Percentiles rank a stretch among this genome's conserved stretches.
These are phyloP conservation scores for Amanita subjunquillea DNA, from an alignment of 768 basidiomycete genomes.

Conservation along the genomic window DNA sequence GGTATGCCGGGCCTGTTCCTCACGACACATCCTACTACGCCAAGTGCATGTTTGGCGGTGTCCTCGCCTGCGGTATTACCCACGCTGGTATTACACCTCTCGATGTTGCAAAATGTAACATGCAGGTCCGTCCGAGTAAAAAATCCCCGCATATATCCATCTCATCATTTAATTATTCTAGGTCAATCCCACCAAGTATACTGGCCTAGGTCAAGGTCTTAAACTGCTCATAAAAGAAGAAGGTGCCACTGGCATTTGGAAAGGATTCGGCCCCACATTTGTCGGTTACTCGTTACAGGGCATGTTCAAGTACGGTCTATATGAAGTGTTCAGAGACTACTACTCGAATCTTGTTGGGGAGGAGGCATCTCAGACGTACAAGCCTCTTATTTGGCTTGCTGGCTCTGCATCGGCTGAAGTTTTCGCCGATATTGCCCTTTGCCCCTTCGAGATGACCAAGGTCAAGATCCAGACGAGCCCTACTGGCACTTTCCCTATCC, in stretches of 20 bases:
- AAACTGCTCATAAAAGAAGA: slow-evolving; percentile 67
- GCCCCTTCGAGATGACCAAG: slow-evolving; percentile 91
- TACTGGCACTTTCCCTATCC: slow-evolving; percentile 66
- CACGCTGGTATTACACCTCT: slow-evolving; percentile 83
- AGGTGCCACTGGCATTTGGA: slow-evolving; percentile 82
- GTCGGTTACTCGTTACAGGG: slow-evolving; percentile 94
- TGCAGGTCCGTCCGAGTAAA: slow-evolving; percentile 49
- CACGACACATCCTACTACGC: slow-evolving; percentile 70
- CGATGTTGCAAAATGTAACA: slow-evolving; percentile 87
- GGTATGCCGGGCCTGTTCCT: slow-evolving; percentile 62
- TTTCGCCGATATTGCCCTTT: slow-evolving; percentile 93
- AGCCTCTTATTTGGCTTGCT: slow-evolving; percentile 86
- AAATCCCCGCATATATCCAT: background rate
- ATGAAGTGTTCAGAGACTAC: slow-evolving; percentile 90
- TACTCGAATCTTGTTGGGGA: slow-evolving; percentile 89
- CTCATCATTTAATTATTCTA: slow-evolving; percentile 15
- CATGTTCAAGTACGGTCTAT: slow-evolving; percentile 98
- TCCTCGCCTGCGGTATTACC: slow-evolving; percentile 78
- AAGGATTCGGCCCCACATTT: slow-evolving; percentile 88
- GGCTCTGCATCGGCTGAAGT: slow-evolving; percentile 93
- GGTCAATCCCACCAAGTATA: slow-evolving; percentile 74
- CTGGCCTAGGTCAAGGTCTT: slow-evolving; percentile 51
- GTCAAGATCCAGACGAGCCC: slow-evolving; percentile 82
- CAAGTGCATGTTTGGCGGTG: slow-evolving; percentile 85
- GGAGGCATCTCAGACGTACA: slow-evolving; percentile 70